phyloP scores from a whole-genome alignment of 352 stramenopile genomes.

The Phytophthora rubi region DNA sequence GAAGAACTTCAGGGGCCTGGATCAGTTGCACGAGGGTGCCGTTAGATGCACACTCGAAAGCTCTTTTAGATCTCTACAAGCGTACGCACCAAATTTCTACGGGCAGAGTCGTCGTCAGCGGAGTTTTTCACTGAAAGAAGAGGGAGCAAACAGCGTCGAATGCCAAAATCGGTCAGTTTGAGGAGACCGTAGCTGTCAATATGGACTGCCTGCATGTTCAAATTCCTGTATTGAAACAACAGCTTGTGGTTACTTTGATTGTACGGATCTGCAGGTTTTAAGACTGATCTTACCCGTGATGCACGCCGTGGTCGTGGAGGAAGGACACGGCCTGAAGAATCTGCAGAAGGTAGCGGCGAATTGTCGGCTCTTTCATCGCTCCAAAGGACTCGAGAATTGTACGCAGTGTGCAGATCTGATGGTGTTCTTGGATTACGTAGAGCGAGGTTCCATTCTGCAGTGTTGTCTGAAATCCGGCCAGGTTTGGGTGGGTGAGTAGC shows the following conservation, averaged over 20 bases:
- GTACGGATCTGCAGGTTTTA: not conserved
- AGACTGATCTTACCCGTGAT: conserved; percentile 47
- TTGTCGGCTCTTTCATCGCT: conserved; percentile 73
- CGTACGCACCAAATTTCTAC: conserved; percentile 14
- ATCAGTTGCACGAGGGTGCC: not conserved
- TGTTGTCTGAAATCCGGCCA: conserved; percentile 46
- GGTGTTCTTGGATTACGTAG: conserved; percentile 44
- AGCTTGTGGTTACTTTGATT: not conserved
- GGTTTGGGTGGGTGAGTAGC: conserved; percentile 52
- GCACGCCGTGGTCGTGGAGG: conserved; percentile 53
- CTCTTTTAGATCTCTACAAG: not conserved
- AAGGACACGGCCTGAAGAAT: conserved; percentile 57
- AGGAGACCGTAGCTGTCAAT: conserved; percentile 70
- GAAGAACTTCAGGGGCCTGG: conserved; percentile 40
- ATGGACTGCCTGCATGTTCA: conserved; percentile 54
- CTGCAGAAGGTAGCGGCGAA: conserved; percentile 71
- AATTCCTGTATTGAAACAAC: conserved; percentile 29
- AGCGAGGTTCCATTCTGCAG: conserved; percentile 41
- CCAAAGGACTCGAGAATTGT: conserved; percentile 77
- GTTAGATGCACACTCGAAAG: not conserved
- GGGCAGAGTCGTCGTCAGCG: conserved; percentile 13
- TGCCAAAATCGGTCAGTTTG: conserved; percentile 62
- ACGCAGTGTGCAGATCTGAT: conserved; percentile 54
- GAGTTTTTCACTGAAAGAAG: not conserved
- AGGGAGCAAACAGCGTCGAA: conserved; percentile 31